phyloP scores from a whole-genome alignment of 192 early-diverging fungal species.

The Coemansia sp. region DNA sequence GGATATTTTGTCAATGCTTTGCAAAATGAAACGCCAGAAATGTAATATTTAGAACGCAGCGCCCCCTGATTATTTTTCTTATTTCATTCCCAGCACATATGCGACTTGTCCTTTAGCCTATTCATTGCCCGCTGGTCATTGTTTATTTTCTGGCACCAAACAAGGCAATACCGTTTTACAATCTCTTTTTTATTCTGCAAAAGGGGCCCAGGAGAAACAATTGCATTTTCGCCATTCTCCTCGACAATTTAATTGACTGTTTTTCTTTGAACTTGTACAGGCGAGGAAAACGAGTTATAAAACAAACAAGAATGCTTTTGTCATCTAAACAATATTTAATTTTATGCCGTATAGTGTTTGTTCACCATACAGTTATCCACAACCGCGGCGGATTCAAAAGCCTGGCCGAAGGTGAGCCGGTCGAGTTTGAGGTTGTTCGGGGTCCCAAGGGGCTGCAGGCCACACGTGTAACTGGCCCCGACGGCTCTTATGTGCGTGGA shows the following conservation, averaged over 20 bases:
- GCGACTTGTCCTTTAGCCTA: neutral
- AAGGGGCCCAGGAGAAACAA: neutral
- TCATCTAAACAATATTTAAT: slow-evolving; percentile 6
- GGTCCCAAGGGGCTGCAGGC: slow-evolving; percentile 85
- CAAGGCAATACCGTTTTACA: too few species aligned
- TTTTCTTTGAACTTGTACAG: neutral
- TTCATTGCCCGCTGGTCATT: neutral
- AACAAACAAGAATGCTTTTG: neutral
- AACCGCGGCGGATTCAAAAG: slow-evolving; percentile 76
- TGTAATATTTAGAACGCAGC: neutral
- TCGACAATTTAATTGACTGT: neutral
- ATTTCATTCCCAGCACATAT: neutral
- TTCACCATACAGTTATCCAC: slow-evolving; percentile 74
- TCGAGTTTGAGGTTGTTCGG: slow-evolving; percentile 66
- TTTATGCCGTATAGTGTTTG: slow-evolving; percentile 60
- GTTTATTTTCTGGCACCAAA: neutral
- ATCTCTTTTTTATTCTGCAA: neutral
- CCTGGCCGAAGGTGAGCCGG: slow-evolving; percentile 64
- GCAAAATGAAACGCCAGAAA: neutral
- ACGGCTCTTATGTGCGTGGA: slow-evolving; percentile 69
- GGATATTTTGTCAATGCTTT: neutral
- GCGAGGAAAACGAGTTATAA: neutral
- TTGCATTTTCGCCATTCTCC: neutral
- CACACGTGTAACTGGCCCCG: slow-evolving; percentile 74
- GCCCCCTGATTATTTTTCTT: neutral